These are phyloP conservation scores for Kwoniella mangroviensis DNA, from an alignment of 768 basidiomycete species.

Conservation along the genomic window DNA sequence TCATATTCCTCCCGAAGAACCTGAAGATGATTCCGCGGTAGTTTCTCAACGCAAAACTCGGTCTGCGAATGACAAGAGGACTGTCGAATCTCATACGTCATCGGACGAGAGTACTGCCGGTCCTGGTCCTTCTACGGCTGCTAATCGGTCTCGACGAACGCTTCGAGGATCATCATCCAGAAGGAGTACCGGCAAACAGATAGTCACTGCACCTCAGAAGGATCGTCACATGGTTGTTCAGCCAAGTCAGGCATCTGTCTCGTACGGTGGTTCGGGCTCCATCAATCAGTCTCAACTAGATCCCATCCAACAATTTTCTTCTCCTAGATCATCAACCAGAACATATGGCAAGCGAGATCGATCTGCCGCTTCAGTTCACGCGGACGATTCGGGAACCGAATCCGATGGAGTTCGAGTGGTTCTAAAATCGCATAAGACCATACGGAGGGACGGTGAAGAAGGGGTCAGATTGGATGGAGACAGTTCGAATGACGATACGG, in stretches of 20 bases:
- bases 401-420: background rate
- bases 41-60: no score
- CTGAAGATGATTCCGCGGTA: no score
- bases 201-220: background rate
- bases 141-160: slow-evolving; percentile 4
- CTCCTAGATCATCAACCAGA: slow-evolving; percentile 3
- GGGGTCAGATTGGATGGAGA: background rate
- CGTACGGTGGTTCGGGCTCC: background rate
- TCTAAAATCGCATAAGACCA: background rate
- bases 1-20: no score
- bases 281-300: slow-evolving; percentile 13
- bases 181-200: background rate
- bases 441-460: background rate
- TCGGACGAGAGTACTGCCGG: slow-evolving; percentile 2
- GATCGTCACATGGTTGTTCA: background rate
- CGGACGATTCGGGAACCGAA: background rate
- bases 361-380: background rate
- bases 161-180: background rate
- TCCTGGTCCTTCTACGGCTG: slow-evolving; percentile 18
- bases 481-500: background rate
- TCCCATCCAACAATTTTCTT: slow-evolving; percentile 28
- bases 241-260: background rate
- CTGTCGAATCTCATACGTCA: background rate
- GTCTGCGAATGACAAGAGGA: no score
- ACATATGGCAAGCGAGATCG: no score